Percentiles rank a stretch among this genome's conserved stretches.
Evolutionary conservation across 495 filamentous ascomycete species (phyloP).

Genomic region (Margaritispora aquatica): DNA sequence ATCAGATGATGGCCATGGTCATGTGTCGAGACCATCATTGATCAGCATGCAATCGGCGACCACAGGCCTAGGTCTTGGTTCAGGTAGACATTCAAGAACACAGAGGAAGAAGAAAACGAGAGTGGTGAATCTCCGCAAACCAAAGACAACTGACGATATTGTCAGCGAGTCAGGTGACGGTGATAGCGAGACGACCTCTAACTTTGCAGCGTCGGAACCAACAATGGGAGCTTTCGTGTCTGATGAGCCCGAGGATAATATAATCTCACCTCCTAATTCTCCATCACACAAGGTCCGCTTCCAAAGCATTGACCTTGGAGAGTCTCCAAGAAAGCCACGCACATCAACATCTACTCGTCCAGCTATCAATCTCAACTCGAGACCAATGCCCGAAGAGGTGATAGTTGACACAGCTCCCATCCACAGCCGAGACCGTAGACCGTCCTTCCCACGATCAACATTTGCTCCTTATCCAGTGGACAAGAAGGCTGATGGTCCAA

Average conservation of each 20-base stretch:
- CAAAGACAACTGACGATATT: constrained; percentile 21
- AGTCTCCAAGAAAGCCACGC: constrained; percentile 13
- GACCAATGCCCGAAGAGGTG: constrained; percentile 10
- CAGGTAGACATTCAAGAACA: constrained; percentile 57
- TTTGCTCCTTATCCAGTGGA: constrained; percentile 23
- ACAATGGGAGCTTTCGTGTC: constrained; percentile 18
- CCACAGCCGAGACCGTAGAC: constrained; percentile 1
- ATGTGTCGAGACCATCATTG: constrained; percentile 38
- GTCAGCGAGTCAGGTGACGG: constrained; percentile 38
- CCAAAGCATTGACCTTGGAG: constrained; percentile 22
- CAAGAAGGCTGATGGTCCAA: neutral
- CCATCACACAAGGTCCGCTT: constrained; percentile 38
- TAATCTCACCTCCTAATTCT: constrained; percentile 38
- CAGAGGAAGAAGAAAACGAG: constrained; percentile 78
- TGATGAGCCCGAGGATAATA: constrained; percentile 52
- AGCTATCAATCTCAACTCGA: constrained; percentile 7
- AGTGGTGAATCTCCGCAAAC: constrained; percentile 80
- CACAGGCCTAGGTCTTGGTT: constrained; percentile 58
- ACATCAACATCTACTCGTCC: constrained; percentile 2
- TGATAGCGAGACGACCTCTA: constrained; percentile 28
- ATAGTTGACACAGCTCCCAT: constrained; percentile 6
- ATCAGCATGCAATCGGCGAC: constrained; percentile 41
- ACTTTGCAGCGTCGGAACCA: constrained; percentile 39
- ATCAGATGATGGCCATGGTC: constrained; percentile 39
- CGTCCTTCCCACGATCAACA: constrained; percentile 14